These are phyloP conservation scores for Saturnispora zaruensis DNA, from an alignment of 805 yeast genomes.

Conservation along the genomic window DNA sequence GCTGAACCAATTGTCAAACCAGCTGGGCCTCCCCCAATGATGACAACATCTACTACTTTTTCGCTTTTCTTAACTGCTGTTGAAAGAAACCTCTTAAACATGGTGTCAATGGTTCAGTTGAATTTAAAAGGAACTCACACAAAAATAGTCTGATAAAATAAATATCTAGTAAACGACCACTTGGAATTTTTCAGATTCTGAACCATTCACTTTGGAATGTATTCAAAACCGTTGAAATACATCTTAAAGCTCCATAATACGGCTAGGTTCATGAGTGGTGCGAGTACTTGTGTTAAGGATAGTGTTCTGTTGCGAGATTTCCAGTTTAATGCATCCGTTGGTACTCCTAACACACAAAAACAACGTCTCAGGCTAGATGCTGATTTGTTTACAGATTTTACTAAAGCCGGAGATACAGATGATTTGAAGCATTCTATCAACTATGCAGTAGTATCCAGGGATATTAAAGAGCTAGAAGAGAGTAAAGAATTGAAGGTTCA, in stretches of 20 bases:
- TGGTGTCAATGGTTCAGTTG: background rate
- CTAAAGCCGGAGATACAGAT: constrained; percentile 69
- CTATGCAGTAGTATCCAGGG: constrained; percentile 75
- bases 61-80: constrained; percentile 16
- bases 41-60: constrained; percentile 53
- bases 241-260: background rate
- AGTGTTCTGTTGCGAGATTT: constrained; percentile 47
- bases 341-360: constrained; percentile 1
- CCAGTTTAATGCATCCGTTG: constrained; percentile 12
- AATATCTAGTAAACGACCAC: background rate
- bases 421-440: constrained; percentile 77
- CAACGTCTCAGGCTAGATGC: constrained; percentile 31
- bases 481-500: constrained; percentile 30
- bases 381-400: constrained; percentile 56
- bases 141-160: background rate
- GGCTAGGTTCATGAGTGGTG: background rate
- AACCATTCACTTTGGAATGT: background rate
- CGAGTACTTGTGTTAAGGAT: constrained; percentile 15
- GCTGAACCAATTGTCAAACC: constrained; percentile 84
- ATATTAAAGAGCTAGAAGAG: constrained; percentile 45
- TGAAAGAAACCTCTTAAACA: constrained; percentile 23
- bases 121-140: background rate
- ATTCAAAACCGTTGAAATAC: background rate
- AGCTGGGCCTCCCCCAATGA: constrained; percentile 97
- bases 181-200: background rate